Base-by-base conservation (phyloP, 768 basidiomycete genomes). In the Sutorius australiensis region DNA sequence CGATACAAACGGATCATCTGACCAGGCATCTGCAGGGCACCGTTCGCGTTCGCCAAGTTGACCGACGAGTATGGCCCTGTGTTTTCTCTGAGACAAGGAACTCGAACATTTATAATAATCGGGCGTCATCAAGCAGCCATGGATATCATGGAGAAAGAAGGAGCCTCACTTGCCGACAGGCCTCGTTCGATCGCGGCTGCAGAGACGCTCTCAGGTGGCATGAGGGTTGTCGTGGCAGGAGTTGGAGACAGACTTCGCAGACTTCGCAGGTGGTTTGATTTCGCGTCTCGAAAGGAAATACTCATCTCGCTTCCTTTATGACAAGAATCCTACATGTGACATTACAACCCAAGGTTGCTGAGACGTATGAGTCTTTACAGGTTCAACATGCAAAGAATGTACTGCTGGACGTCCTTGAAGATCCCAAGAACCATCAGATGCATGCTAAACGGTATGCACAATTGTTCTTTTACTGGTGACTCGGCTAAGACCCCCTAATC, bases 61-160 rank as follows among this genome's bases (percentile, higher is more conserved):
- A 80, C 78, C 3, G 72, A 83, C 59, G 60, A 75, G 54, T 84
- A 84, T 58, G 84, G 84, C 0, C 82, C 84, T 0, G 73, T 86
- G 0, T 82, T 83, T 55, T 75, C 79, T 0, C 62, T 85, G 1
- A 72, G 75, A 6, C 77, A 80, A 57, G 82, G 84, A 1, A 5
- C 36, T 11, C 39, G 40, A 2, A 10, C 52, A 3, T 62, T 57
- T 11, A 50, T 67, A 1, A 19, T 67, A 12, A 62, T 67, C 9
- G 67, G 65, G 0, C 61, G 66, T 45, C 50, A 67, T 39, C 54
- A 38, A 61, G 73, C 72, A 5, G 75, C 71, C 1, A 53, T 67
- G 24, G 75, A 76, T 11, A 72, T 76, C 43, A 66, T 76, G 67
- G 68, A 71, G 51, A 76, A 73, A 49, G 67, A 73, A 37, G 72